A percentile compares a stretch with the other conserved stretches of the same genome.
Conservation (phyloP, 352 stramenopile species). For the Globisporangium solare region DNA sequence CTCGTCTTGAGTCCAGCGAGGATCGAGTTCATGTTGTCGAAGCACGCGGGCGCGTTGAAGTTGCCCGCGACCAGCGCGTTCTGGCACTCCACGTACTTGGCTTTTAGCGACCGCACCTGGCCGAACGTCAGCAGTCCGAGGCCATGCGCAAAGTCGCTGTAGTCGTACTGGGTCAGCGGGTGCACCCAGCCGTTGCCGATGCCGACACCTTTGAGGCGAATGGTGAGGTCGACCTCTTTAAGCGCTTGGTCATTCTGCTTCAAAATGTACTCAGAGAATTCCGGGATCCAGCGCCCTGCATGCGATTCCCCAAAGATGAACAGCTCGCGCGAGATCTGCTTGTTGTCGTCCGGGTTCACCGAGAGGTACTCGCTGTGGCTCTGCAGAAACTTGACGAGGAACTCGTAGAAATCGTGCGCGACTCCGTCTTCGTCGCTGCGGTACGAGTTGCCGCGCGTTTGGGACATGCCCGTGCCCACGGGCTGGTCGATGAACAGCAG, state of each 20-base stretch:
- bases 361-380: constrained; percentile 75
- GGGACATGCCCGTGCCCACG: constrained; percentile 76
- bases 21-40: constrained; percentile 91
- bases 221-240: constrained; percentile 22
- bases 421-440: constrained; percentile 41
- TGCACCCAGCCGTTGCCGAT: constrained; percentile 98
- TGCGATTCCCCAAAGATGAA: constrained; percentile 97
- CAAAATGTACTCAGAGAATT: constrained; percentile 93
- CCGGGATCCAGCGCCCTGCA: constrained; percentile 96
- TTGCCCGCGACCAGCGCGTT: constrained; percentile 62
- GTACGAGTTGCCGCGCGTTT: constrained; percentile 47
- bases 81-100: constrained; percentile 66
- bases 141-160: constrained; percentile 91
- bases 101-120: constrained; percentile 62
- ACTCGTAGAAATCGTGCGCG: constrained; percentile 90
- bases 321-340: constrained; percentile 63
- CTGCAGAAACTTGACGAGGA: constrained; percentile 91
- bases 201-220: constrained; percentile 85
- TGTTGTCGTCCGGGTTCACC: constrained; percentile 27
- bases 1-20: constrained; percentile 50
- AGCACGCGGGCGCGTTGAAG: constrained; percentile 78
- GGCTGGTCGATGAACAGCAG: constrained; percentile 85
- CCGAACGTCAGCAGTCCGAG: constrained; percentile 88
- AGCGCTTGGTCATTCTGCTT: constrained; percentile 62
- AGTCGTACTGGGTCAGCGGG: constrained; percentile 94